A percentile compares a stretch with the other conserved stretches of the same genome.
These are phyloP conservation scores for Jacaranda mimosifolia DNA, from an alignment of 257 asterid genomes.

Conservation along the genomic window DNA sequence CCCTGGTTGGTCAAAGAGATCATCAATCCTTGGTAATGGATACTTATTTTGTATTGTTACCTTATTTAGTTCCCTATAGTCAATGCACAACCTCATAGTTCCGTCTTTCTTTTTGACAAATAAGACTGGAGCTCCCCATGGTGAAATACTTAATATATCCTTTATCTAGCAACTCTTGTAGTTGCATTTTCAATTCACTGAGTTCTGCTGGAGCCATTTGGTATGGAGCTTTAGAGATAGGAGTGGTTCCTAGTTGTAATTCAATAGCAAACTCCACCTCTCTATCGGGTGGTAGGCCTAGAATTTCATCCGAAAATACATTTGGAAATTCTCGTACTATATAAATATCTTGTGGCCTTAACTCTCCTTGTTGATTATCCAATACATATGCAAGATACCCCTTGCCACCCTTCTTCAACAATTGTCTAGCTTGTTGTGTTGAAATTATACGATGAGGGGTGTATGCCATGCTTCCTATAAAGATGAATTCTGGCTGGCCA, in stretches of 20 bases:
- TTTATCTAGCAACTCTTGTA: not conserved
- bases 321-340: not conserved
- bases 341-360: too few species aligned
- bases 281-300: not conserved
- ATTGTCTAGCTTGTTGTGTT: too few species aligned
- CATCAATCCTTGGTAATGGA: constrained; percentile 5
- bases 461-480: too few species aligned
- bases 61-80: not conserved
- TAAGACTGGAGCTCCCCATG: not conserved
- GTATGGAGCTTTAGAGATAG: not conserved
- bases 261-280: not conserved
- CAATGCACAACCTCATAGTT: too few species aligned
- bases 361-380: too few species aligned
- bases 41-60: not conserved
- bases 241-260: not conserved
- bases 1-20: not conserved
- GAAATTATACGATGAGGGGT: too few species aligned
- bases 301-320: constrained; percentile 3
- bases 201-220: not conserved
- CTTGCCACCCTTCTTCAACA: too few species aligned
- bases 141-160: not conserved
- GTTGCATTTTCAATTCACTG: not conserved
- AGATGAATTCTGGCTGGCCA: too few species aligned
- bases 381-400: too few species aligned
- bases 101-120: not conserved